Base-by-base conservation (phyloP, 2,329 filamentous ascomycete species). In the Phialophora verrucosa region DNA sequence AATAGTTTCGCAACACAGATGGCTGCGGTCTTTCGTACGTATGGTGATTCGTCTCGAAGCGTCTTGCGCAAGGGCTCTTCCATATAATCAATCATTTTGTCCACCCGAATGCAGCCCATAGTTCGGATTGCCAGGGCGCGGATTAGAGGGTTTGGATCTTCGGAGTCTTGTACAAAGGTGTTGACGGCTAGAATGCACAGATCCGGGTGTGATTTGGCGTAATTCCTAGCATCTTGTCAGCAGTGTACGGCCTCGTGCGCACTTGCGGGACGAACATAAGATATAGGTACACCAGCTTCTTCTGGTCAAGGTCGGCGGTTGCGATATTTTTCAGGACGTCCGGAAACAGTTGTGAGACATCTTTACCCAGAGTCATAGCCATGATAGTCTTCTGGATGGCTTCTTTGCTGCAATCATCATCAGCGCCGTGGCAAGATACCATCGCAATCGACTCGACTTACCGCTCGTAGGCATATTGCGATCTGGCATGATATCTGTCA, bases 11-110 rank as follows among this genome's bases (percentile, higher is more conserved):
- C 95, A 53, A 99, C 95, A 77, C 95, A 98, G 71, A 99, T 95
- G 49, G 94, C 95, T 51, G 95, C 95, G 1, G 95, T 99, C 83
- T 99, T 99, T 73, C 95, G 91, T 68, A 99, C 95, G 78, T 99
- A 99, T 0, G 95, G 95, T 57, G 94, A 98, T 80, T 99, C 95
- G 81, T 99, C 95, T 78, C 93, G 89, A 72, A 99, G 83, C 12
- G 95, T 99, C 82, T 99, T 99, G 73, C 95, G 88, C 69, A 99
- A 81, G 14, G 95, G 95, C 76, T 99, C 95, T 79, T 98, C 95
- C 94, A 99, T 98, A 79, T 99, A 99, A 77, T 99, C 95, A 71
- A 98, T 92, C 92, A 99, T 99, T 81, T 99, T 99, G 73, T 98
- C 95, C 63, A 99, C 95, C 64, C 95, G 85, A 74, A 99, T 98